Evolutionary conservation across 208 protist species (phyloP).

Genomic region (Leishmania tarentolae): DNA sequence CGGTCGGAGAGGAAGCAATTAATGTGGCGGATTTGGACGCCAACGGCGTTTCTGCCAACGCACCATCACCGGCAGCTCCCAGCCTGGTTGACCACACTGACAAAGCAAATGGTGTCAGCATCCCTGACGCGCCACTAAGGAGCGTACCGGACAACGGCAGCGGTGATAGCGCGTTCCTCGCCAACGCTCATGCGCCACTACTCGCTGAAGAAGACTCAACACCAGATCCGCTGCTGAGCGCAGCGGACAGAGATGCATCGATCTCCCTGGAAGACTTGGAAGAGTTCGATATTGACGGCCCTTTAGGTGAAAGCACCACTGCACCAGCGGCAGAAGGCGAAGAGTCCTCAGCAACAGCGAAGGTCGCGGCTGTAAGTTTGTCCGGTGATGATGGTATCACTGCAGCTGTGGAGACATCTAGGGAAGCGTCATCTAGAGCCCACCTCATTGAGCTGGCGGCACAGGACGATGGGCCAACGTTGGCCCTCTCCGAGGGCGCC

Average conservation of each 20-base stretch:
- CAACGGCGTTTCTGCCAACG: neutral
- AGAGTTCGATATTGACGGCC: conserved; percentile 31
- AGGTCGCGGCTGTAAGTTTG: neutral
- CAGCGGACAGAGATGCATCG: neutral
- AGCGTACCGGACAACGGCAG: neutral
- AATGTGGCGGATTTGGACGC: neutral
- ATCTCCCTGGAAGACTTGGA: conserved; percentile 2
- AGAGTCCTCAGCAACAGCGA: neutral
- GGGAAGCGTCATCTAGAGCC: neutral
- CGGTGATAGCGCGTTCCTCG: neutral
- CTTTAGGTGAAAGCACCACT: neutral
- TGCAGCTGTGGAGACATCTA: neutral
- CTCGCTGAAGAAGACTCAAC: neutral
- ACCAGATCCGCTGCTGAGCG: neutral
- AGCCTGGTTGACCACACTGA: neutral
- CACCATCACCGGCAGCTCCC: neutral
- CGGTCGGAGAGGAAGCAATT: neutral
- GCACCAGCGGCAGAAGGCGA: neutral
- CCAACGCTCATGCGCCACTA: neutral
- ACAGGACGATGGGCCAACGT: neutral
- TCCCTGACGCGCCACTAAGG: neutral
- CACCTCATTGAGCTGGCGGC: too few relatives aligned
- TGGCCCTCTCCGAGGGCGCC: neutral
- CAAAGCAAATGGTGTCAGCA: neutral
- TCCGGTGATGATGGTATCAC: neutral